Percentiles rank a stretch among this genome's conserved stretches.
These are phyloP conservation scores for Coix lacrymajobi DNA, from an alignment of 176 grass and related monocot genomes.

Conservation along the genomic window DNA sequence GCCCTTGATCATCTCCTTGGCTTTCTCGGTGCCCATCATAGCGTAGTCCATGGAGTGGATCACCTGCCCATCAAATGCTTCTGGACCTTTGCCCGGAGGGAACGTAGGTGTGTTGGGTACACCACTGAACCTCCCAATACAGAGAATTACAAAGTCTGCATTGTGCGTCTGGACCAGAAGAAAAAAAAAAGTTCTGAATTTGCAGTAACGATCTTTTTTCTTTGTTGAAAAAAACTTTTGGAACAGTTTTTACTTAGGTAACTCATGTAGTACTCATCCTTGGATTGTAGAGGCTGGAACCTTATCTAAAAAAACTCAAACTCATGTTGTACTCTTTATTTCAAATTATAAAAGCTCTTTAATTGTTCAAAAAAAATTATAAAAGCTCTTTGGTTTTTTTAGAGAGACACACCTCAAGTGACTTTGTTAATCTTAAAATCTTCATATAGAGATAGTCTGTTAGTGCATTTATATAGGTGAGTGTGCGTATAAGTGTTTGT, in stretches of 20 bases:
- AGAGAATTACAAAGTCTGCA: conserved; percentile 51
- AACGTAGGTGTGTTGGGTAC: conserved; percentile 50
- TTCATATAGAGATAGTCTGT: too few relatives aligned
- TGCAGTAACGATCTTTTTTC: not conserved
- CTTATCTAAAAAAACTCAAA: too few relatives aligned
- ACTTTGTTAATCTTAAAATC: too few relatives aligned
- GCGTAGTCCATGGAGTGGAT: conserved; percentile 64
- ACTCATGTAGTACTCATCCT: too few relatives aligned
- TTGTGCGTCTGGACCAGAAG: conserved; percentile 24
- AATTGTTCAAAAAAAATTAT: too few relatives aligned
- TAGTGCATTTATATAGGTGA: too few relatives aligned
- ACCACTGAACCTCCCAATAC: conserved; percentile 54
- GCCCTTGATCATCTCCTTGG: conserved; percentile 33
- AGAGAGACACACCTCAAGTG: too few relatives aligned
- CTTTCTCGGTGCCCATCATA: conserved; percentile 41
- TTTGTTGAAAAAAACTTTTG: not conserved
- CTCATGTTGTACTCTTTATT: too few relatives aligned
- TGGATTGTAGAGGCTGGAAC: too few relatives aligned
- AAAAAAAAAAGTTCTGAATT: not conserved
- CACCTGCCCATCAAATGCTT: conserved; percentile 39
- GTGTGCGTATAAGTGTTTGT: too few relatives aligned
- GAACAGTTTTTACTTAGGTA: not conserved
- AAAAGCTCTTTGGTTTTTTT: too few relatives aligned
- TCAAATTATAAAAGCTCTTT: too few relatives aligned
- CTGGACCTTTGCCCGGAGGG: conserved; percentile 34